A percentile compares a stretch with the other conserved stretches of the same genome.
Conservation (phyloP, 2,329 filamentous ascomycete species). For the Leptographium galeiforme region DNA sequence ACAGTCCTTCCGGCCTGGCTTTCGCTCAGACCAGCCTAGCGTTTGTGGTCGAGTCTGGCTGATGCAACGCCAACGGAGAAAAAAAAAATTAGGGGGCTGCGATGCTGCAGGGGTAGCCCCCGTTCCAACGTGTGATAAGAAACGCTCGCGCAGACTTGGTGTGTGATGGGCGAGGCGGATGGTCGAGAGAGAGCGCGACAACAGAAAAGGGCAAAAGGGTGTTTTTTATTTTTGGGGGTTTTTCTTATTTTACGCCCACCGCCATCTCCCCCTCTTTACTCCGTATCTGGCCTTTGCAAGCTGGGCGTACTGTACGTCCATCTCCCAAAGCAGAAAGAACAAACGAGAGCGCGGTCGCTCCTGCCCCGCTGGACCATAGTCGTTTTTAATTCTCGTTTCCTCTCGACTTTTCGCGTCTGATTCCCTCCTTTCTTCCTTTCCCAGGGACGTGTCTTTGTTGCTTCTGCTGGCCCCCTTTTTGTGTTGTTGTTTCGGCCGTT, state of each 20-base stretch:
- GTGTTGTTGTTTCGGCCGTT: background rate
- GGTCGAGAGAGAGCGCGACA: no score
- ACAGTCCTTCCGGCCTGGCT: background rate
- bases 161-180: no score
- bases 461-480: background rate
- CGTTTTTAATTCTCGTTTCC: background rate
- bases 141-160: background rate
- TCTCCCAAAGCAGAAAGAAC: constrained; percentile 1
- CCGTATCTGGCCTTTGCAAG: background rate
- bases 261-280: background rate
- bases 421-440: background rate
- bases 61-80: background rate
- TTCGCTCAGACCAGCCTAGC: background rate
- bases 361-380: background rate
- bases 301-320: background rate
- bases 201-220: no score
- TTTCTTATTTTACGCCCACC: background rate
- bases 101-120: background rate
- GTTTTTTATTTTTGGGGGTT: no score
- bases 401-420: background rate
- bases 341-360: background rate
- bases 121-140: background rate
- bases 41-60: background rate
- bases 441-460: no score
- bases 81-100: background rate